phyloP scores from a whole-genome alignment of 768 basidiomycete species.

The Amanita pseudoporphyria region DNA sequence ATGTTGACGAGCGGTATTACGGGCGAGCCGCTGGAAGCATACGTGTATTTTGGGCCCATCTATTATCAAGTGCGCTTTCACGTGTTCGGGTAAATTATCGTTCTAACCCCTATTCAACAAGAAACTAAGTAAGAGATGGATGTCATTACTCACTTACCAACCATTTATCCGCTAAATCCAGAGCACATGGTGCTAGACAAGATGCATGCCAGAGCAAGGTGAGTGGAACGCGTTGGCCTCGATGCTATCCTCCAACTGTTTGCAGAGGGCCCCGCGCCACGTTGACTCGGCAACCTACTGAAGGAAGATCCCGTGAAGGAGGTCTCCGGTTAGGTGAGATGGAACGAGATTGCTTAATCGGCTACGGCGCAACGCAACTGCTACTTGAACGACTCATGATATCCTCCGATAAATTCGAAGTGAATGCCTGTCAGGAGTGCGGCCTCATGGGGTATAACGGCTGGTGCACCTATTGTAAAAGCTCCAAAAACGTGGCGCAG shows the following conservation, averaged over 20 bases:
- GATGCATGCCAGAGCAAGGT: slow-evolving; percentile 99
- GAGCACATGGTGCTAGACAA: slow-evolving; percentile 99
- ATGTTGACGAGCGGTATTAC: slow-evolving; percentile 98
- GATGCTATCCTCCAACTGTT: background rate
- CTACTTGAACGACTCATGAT: slow-evolving; percentile 98
- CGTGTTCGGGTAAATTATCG: slow-evolving; percentile 3
- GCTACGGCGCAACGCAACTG: slow-evolving; percentile 96
- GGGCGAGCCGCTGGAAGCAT: slow-evolving; percentile 91
- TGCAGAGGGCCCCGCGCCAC: slow-evolving; percentile 90
- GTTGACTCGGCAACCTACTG: slow-evolving; percentile 94
- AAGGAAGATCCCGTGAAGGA: slow-evolving; percentile 96
- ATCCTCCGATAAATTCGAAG: slow-evolving; percentile 96
- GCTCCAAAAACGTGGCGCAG: slow-evolving; percentile 91
- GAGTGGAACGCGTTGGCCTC: slow-evolving; percentile 15
- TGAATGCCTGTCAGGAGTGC: slow-evolving; percentile 91
- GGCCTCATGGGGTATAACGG: slow-evolving; percentile 92
- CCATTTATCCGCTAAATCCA: slow-evolving; percentile 17
- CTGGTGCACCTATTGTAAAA: slow-evolving; percentile 98
- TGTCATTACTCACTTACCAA: background rate
- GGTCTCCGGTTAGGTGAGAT: slow-evolving; percentile 96
- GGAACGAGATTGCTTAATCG: slow-evolving; percentile 98
- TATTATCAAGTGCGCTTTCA: slow-evolving; percentile 74
- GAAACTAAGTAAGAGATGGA: slow-evolving; percentile 78
- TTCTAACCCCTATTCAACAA: slow-evolving; percentile 21
- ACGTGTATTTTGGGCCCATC: slow-evolving; percentile 98